phyloP scores from a whole-genome alignment of 192 early-diverging fungal species.

The Rhizophagus clarus region DNA sequence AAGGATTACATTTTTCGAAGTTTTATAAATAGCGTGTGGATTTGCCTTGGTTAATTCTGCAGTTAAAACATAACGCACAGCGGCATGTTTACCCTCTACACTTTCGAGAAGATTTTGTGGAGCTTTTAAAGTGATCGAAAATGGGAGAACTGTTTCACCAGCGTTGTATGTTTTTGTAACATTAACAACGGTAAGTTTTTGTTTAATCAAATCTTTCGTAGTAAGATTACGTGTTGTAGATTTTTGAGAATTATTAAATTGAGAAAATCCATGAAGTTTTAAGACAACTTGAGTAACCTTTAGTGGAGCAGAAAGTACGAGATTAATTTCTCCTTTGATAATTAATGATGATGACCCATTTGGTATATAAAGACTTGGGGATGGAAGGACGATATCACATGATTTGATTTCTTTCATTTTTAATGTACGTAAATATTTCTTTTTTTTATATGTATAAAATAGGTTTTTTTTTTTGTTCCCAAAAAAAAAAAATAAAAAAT shows the following conservation, averaged over 20 bases:
- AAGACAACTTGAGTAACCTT: constrained; percentile 31
- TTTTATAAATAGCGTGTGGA: constrained; percentile 26
- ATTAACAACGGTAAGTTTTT: constrained; percentile 31
- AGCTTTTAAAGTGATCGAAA: constrained; percentile 2
- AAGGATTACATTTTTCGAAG: constrained; percentile 29
- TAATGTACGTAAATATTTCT: not conserved
- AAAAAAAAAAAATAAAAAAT: too few species aligned
- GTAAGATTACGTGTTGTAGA: constrained; percentile 20
- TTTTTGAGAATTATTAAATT: constrained; percentile 33
- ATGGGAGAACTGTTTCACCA: constrained; percentile 21
- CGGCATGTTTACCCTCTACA: constrained; percentile 31
- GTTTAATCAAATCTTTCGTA: constrained; percentile 31
- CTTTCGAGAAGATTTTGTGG: constrained; percentile 17
- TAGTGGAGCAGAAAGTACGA: constrained; percentile 17
- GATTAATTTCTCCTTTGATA: constrained; percentile 26
- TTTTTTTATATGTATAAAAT: not conserved
- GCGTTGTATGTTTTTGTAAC: constrained; percentile 19
- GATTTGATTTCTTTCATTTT: constrained; percentile 32
- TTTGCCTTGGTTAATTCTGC: constrained; percentile 24
- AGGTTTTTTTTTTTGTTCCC: not conserved
- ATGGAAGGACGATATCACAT: constrained; percentile 23
- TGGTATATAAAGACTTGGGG: constrained; percentile 9
- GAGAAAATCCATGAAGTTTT: constrained; percentile 32
- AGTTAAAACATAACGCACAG: constrained; percentile 23
- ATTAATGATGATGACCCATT: not conserved